Evolutionary conservation across 306 rosid species (phyloP).

Genomic region (Cicer pinnatifidum): DNA sequence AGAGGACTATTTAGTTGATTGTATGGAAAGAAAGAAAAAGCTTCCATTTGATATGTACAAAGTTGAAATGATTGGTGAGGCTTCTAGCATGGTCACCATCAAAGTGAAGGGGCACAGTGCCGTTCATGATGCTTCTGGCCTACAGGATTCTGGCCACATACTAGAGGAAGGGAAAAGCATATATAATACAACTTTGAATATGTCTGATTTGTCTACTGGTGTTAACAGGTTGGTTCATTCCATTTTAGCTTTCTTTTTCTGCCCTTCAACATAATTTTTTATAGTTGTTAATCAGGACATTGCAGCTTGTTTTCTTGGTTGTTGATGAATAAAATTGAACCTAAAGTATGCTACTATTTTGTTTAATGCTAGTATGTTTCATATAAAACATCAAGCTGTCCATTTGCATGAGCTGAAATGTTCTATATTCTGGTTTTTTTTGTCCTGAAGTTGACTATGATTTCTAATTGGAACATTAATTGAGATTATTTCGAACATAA

Average conservation of each 20-base stretch:
- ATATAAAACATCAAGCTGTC: constrained; percentile 22
- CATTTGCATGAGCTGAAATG: constrained; percentile 13
- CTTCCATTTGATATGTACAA: constrained; percentile 80
- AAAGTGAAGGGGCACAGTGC: constrained; percentile 95
- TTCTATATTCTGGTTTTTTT: constrained; percentile 15
- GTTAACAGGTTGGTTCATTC: constrained; percentile 68
- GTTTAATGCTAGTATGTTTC: background rate
- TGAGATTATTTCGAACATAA: too few relatives aligned
- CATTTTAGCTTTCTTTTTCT: constrained; percentile 30
- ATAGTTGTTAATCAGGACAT: constrained; percentile 12
- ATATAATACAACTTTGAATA: constrained; percentile 83
- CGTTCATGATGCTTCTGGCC: constrained; percentile 86
- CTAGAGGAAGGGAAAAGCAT: constrained; percentile 89
- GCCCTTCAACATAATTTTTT: constrained; percentile 26
- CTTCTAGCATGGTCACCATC: constrained; percentile 86
- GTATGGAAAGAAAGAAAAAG: constrained; percentile 74
- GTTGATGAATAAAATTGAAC: constrained; percentile 34
- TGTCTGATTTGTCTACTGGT: constrained; percentile 93
- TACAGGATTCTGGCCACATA: constrained; percentile 90
- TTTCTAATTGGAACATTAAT: too few relatives aligned
- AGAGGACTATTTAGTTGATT: constrained; percentile 86
- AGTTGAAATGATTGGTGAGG: constrained; percentile 69
- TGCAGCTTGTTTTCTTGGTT: constrained; percentile 20
- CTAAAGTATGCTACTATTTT: constrained; percentile 1
- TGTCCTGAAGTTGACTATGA: too few relatives aligned